These are phyloP conservation scores for Nitzschia sp. DNA, from an alignment of 108 stramenopile species.

Conservation along the genomic window DNA sequence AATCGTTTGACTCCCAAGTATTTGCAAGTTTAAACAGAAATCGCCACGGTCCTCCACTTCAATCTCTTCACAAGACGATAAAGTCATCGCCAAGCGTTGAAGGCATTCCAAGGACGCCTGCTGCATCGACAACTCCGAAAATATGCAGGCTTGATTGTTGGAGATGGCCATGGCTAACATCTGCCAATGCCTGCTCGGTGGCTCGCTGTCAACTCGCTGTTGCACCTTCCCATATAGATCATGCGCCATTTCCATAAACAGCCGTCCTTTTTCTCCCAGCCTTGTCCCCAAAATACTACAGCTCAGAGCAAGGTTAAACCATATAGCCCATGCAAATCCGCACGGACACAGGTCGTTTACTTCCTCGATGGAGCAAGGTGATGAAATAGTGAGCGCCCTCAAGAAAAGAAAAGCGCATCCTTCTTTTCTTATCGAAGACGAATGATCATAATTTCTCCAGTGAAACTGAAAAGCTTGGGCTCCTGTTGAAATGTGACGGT, in stretches of 20 bases:
- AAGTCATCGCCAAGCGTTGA: neutral
- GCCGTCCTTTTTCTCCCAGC: conserved; percentile 14
- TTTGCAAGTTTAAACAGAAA: conserved; percentile 12
- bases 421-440: neutral
- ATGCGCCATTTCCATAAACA: conserved; percentile 7
- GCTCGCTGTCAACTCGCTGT: neutral
- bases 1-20: neutral
- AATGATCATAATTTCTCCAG: neutral
- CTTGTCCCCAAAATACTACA: conserved; percentile 13
- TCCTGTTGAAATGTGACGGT: neutral
- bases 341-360: conserved; percentile 1
- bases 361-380: neutral
- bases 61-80: neutral
- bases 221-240: conserved; percentile 8
- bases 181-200: conserved; percentile 2
- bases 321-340: conserved; percentile 18
- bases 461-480: neutral
- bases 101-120: neutral
- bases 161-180: conserved; percentile 10
- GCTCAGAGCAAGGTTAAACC: conserved; percentile 17
- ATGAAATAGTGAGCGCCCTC: neutral
- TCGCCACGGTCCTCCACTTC: neutral
- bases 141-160: conserved; percentile 25
- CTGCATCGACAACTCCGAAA: conserved; percentile 5
- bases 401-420: conserved; percentile 1